Evolutionary conservation across 1,284 basidiomycete species (phyloP).

Genomic region (Pseudozyma tsukubaensis): DNA sequence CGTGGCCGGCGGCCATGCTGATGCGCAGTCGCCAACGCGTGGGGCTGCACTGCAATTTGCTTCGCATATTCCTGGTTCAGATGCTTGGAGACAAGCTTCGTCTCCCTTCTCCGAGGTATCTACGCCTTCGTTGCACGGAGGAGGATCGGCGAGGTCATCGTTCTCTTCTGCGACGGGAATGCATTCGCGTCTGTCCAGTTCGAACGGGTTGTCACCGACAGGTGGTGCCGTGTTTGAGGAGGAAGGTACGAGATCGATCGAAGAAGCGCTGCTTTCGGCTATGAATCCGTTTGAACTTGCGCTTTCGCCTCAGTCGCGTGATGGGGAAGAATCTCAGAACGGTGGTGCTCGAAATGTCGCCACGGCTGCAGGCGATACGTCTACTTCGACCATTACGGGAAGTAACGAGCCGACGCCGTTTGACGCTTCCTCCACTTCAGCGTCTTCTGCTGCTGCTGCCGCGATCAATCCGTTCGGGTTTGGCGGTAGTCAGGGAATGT

Average conservation of each 20-base stretch:
- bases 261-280: constrained; percentile 32
- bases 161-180: constrained; percentile 38
- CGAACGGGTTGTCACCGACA: constrained; percentile 26
- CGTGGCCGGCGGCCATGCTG: not conserved
- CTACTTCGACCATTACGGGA: constrained; percentile 41
- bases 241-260: constrained; percentile 19
- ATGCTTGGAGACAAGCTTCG: constrained; percentile 36
- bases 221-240: constrained; percentile 11
- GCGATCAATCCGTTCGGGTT: not conserved
- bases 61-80: constrained; percentile 3
- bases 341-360: not conserved
- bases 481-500: constrained; percentile 12
- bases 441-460: constrained; percentile 4
- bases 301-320: constrained; percentile 25
- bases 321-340: not conserved
- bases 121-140: constrained; percentile 34
- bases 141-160: constrained; percentile 40
- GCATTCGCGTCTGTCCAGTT: constrained; percentile 29
- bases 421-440: constrained; percentile 17
- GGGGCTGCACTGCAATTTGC: constrained; percentile 14
- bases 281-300: constrained; percentile 42
- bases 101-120: constrained; percentile 48
- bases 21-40: constrained; percentile 20
- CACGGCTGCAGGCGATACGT: constrained; percentile 16
- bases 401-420: constrained; percentile 49